Evolutionary conservation across 2,329 filamentous ascomycete genomes (phyloP), one percentile per base, ranked within the genome.

Genomic region (Fusarium sarcochroum): DNA sequence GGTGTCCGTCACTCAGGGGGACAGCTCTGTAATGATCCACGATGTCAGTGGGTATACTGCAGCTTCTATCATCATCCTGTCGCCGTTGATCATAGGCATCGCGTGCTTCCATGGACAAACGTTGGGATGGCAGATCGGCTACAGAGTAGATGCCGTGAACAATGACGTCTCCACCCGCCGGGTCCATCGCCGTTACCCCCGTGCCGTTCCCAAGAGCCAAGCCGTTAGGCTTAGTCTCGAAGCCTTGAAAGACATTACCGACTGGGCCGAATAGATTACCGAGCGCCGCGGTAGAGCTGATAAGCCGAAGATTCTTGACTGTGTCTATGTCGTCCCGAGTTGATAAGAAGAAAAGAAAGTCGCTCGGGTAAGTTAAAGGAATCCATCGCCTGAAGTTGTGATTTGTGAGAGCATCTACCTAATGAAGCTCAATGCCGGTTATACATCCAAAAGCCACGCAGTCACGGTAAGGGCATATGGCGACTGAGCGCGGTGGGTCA

Each of bases 391-490:
- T 85, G 38, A 87, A 72, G 61, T 85, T 83, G 62, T 85, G 81
- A 14, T 80, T 77, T 6, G 81, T 83, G 51, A 82, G 68, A 58
- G 78, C 81, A 75, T 84, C 81, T 51, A 83, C 77, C 74, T 87
- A 91, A 73, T 90, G 88, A 38, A 91, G 78, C 72, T 91, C 89
- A 52, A 91, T 86, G 2, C 89, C 87, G 9, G 84, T 81, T 14
- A 84, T 83, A 66, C 87, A 90, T 15, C 89, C 89, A 78, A 91
- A 91, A 10, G 88, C 89, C 34, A 90, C 86, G 68, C 88, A 90
- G 50, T 84, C 83, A 45, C 87, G 83, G 58, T 89, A 86, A n/a
- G 89, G 89, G 68, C 87, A 90, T 34, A 91, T 86, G 1, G 89
- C 86, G 11, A 91, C 84, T 38, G 87, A 90, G n/a, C 86, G 84